These are phyloP conservation scores for Linderina pennispora DNA, from an alignment of 192 early-diverging fungal species.

Conservation along the genomic window DNA sequence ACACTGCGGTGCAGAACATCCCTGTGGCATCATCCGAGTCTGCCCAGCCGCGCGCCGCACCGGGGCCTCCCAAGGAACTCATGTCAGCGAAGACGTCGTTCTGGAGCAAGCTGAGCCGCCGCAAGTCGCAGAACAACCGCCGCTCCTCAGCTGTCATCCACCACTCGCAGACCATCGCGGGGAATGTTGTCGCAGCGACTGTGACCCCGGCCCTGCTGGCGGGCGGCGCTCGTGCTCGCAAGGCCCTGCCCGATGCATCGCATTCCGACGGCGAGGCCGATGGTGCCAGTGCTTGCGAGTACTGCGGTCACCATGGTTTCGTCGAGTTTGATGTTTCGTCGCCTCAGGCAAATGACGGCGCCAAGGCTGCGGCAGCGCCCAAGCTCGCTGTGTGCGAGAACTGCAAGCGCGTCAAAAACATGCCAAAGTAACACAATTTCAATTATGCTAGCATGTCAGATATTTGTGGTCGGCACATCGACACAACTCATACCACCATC, in stretches of 20 bases:
- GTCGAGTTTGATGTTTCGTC: conserved; percentile 30
- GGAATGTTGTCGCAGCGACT: background rate
- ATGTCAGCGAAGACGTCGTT: conserved; percentile 11
- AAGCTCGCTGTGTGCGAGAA: conserved; percentile 30
- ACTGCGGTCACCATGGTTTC: conserved; percentile 25
- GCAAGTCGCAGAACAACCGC: conserved; percentile 18
- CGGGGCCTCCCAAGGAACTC: background rate
- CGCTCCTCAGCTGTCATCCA: background rate
- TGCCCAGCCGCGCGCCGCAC: background rate
- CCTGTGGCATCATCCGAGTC: background rate
- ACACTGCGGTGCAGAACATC: background rate
- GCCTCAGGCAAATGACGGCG: too few relatives aligned
- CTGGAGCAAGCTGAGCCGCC: conserved; percentile 27
- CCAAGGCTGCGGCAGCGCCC: background rate
- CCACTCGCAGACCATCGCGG: background rate
- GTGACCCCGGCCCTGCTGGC: background rate
- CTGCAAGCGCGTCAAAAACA: conserved; percentile 32
- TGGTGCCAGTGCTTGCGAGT: conserved; percentile 5
- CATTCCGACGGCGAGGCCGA: background rate
- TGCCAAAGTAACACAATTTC: too few relatives aligned
- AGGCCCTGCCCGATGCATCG: too few relatives aligned
- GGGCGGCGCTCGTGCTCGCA: too few relatives aligned
- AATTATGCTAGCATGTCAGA: too few relatives aligned
- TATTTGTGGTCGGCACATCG: conserved; percentile 2
- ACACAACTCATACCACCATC: too few relatives aligned